Conservation (phyloP, 352 stramenopile genomes). For the Lagenidium giganteum region DNA sequence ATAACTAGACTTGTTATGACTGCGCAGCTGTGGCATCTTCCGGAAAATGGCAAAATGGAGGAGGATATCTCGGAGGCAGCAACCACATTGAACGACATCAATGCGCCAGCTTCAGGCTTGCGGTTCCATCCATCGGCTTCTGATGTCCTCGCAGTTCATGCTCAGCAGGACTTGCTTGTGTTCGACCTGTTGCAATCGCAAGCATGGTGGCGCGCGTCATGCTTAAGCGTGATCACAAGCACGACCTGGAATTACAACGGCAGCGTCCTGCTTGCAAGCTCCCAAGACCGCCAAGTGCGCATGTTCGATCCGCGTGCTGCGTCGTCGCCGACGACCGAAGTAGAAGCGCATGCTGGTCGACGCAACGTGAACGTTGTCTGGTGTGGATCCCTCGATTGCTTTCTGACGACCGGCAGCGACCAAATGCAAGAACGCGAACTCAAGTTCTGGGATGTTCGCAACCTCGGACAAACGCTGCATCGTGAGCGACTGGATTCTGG, state of each 20-base stretch:
- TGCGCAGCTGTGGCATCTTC: slow-evolving; percentile 52
- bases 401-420: slow-evolving; percentile 58
- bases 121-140: slow-evolving; percentile 49
- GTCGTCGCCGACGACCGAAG: background rate
- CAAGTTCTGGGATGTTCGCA: slow-evolving; percentile 72
- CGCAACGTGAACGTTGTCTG: slow-evolving; percentile 47
- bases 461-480: slow-evolving; percentile 38
- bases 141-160: slow-evolving; percentile 35
- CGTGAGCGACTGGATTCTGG: slow-evolving; percentile 61
- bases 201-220: slow-evolving; percentile 14
- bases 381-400: slow-evolving; percentile 44
- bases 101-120: slow-evolving; percentile 24
- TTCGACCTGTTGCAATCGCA: too few species aligned
- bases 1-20: background rate
- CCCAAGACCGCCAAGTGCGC: slow-evolving; percentile 40
- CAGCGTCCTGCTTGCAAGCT: slow-evolving; percentile 33
- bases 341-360: slow-evolving; percentile 41
- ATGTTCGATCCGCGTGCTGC: slow-evolving; percentile 45
- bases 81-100: slow-evolving; percentile 5
- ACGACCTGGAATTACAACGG: slow-evolving; percentile 69
- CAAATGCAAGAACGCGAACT: slow-evolving; percentile 67
- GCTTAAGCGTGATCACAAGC: slow-evolving; percentile 11
- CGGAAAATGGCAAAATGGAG: slow-evolving; percentile 13
- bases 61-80: slow-evolving; percentile 21
- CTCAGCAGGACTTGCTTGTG: slow-evolving; percentile 30